Evolutionary conservation across 2,329 filamentous ascomycete genomes (phyloP).

Genomic region (Calonectria hongkongensis): DNA sequence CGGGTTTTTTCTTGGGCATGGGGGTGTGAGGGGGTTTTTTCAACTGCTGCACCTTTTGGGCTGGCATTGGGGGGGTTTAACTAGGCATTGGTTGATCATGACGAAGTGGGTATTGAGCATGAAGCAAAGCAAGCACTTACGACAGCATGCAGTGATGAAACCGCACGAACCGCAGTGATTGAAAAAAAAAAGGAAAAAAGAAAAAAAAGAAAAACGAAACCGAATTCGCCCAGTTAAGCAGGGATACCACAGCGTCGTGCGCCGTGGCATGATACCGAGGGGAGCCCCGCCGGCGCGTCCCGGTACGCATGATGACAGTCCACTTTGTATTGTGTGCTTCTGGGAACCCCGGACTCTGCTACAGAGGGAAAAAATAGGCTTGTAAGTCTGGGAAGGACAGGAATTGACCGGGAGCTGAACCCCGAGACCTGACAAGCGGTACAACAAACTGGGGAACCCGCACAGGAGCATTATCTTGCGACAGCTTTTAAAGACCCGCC

Average conservation of each 20-base stretch:
- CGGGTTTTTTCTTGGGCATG: constrained; percentile 21
- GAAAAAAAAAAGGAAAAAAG: constrained; percentile 9
- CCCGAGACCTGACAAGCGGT: constrained; percentile 21
- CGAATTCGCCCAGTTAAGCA: constrained; percentile 26
- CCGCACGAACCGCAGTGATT: constrained; percentile 12
- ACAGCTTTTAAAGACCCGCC: constrained; percentile 50
- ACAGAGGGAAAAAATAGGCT: constrained; percentile 13
- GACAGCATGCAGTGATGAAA: constrained; percentile 16
- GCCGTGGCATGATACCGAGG: constrained; percentile 54
- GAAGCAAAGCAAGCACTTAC: neutral
- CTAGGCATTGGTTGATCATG: constrained; percentile 27
- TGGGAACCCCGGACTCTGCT: constrained; percentile 34
- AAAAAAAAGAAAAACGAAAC: constrained; percentile 6
- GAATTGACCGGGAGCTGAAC: constrained; percentile 24
- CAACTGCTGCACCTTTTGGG: constrained; percentile 11
- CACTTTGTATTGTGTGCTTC: constrained; percentile 46
- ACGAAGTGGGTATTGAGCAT: constrained; percentile 21
- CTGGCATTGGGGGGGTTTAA: constrained; percentile 10
- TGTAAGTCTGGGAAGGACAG: constrained; percentile 20
- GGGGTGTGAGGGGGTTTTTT: constrained; percentile 21
- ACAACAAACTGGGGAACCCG: constrained; percentile 37
- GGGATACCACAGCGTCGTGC: constrained; percentile 39
- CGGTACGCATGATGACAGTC: constrained; percentile 54
- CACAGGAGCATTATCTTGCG: constrained; percentile 1
- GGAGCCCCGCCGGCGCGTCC: constrained; percentile 51